Conservation (phyloP, 2,329 filamentous ascomycete genomes). For the Aspergillus sp. region DNA sequence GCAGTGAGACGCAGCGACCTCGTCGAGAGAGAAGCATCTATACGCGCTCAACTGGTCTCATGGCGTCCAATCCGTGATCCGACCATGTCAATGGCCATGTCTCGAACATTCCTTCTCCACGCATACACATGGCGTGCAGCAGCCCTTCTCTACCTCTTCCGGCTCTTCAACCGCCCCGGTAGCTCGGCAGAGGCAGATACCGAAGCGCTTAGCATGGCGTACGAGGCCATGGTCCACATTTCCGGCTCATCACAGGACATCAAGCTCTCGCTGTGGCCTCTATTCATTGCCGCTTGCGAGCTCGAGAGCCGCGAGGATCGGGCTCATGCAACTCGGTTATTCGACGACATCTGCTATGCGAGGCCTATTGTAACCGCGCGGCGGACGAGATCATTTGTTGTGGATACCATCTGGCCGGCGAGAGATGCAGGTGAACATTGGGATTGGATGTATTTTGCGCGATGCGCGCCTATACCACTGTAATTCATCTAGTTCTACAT, state of each 20-base stretch:
- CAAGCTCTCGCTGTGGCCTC: conserved; percentile 3
- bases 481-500: background rate
- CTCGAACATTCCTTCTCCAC: background rate
- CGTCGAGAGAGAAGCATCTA: background rate
- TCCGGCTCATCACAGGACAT: background rate
- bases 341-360: background rate
- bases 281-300: background rate
- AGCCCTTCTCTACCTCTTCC: background rate
- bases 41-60: background rate
- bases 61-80: background rate
- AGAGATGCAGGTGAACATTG: background rate
- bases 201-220: background rate
- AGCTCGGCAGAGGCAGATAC: background rate
- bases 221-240: background rate
- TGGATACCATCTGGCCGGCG: background rate
- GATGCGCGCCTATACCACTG: background rate
- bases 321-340: background rate
- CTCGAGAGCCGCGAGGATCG: background rate
- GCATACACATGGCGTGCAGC: conserved; percentile 3
- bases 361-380: background rate
- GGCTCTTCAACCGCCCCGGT: background rate
- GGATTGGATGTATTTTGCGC: background rate
- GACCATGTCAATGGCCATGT: background rate
- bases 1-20: background rate
- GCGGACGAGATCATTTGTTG: background rate